phyloP scores from a whole-genome alignment of 202 grass and related monocot genomes.

The Digitaria exilis region DNA sequence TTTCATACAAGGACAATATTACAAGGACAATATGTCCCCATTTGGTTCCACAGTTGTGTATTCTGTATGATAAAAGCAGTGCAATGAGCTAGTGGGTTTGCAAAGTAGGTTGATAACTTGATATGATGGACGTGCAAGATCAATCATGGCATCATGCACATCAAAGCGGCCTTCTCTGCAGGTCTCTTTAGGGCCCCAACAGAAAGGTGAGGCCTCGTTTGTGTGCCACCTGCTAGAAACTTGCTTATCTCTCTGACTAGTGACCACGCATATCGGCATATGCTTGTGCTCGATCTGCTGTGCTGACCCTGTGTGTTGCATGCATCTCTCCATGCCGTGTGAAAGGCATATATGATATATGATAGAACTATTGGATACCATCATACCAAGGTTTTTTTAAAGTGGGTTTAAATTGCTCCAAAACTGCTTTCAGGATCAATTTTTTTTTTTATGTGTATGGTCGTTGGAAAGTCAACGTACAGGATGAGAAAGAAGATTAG shows the following conservation, averaged over 20 bases:
- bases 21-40: slow-evolving; percentile 29
- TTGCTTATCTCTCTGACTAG: slow-evolving; percentile 19
- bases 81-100: slow-evolving; percentile 29
- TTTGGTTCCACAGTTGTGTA: background rate
- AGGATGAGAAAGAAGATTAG: background rate
- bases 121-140: slow-evolving; percentile 17
- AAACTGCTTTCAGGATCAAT: background rate
- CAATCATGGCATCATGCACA: slow-evolving; percentile 43
- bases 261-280: too few species aligned
- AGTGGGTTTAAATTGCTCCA: background rate
- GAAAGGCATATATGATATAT: slow-evolving; percentile 19
- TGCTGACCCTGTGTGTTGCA: background rate
- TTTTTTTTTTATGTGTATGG: background rate
- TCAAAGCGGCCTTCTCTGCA: slow-evolving; percentile 25
- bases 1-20: background rate
- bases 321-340: background rate
- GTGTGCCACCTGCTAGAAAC: slow-evolving; percentile 28
- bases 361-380: background rate
- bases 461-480: slow-evolving; percentile 27
- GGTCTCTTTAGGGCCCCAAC: background rate
- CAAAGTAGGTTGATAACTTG: slow-evolving; percentile 30
- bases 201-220: slow-evolving; percentile 1
- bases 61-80: slow-evolving; percentile 26
- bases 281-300: background rate
- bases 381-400: too few species aligned